A percentile compares a stretch with the other conserved stretches of the same genome.
These are phyloP conservation scores for Quercus variabilis DNA, from an alignment of 306 rosid genomes.

Conservation along the genomic window DNA sequence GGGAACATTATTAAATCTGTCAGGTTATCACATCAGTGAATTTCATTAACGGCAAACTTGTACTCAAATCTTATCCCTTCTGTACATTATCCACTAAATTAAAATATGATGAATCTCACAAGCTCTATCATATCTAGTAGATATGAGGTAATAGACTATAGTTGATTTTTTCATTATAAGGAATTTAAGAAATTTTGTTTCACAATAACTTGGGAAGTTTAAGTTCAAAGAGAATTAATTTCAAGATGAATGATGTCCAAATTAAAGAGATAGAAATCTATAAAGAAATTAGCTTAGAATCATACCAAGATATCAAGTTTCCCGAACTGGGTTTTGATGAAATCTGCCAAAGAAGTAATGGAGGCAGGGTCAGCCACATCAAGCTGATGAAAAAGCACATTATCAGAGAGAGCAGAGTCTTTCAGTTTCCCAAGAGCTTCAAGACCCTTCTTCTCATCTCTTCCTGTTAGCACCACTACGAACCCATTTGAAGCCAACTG, in stretches of 20 bases:
- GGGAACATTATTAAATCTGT: neutral
- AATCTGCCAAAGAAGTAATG: conserved; percentile 17
- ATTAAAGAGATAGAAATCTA: neutral
- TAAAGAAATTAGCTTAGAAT: neutral
- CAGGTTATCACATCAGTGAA: neutral
- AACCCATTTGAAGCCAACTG: conserved; percentile 30
- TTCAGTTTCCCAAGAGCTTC: conserved; percentile 28
- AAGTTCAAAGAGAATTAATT: too few relatives aligned
- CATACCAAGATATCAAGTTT: conserved; percentile 38
- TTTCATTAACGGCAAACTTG: too few relatives aligned
- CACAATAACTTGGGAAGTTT: too few relatives aligned
- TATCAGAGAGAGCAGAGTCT: neutral
- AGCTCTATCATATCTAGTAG: too few relatives aligned
- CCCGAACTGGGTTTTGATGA: conserved; percentile 20
- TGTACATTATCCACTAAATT: too few relatives aligned
- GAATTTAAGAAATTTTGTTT: too few relatives aligned
- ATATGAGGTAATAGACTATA: too few relatives aligned
- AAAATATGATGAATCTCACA: too few relatives aligned
- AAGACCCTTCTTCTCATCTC: conserved; percentile 37
- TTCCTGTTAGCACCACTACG: conserved; percentile 33
- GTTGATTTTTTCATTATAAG: too few relatives aligned
- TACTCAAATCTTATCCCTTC: too few relatives aligned
- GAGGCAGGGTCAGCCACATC: conserved; percentile 18
- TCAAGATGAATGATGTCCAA: too few relatives aligned
- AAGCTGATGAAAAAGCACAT: conserved; percentile 1